Evolutionary conservation across 2,329 filamentous ascomycete species (phyloP).

Genomic region (Malbranchea cinnamomea): DNA sequence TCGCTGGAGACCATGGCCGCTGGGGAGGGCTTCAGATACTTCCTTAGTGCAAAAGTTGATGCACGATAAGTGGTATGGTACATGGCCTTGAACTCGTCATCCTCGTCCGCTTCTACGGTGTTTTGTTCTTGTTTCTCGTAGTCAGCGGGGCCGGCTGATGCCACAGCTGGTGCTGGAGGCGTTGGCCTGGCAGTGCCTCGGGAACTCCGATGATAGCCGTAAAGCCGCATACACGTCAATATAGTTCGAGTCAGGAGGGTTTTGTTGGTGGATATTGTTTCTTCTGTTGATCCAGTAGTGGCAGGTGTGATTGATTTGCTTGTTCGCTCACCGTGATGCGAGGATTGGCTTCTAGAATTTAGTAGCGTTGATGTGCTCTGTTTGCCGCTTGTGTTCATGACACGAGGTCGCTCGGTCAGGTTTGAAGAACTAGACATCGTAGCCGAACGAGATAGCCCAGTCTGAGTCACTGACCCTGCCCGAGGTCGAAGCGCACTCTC

Average conservation of each 20-base stretch:
- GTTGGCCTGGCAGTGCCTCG: constrained; percentile 2
- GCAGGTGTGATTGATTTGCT: no score
- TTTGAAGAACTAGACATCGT: no score
- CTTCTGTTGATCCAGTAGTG: constrained; percentile 1
- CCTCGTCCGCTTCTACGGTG: constrained; percentile 16
- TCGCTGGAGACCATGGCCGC: not conserved
- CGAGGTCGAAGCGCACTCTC: no score
- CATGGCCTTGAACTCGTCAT: constrained; percentile 28
- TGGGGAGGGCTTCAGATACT: constrained; percentile 19
- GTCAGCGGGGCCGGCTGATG: not conserved
- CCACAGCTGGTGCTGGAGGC: not conserved
- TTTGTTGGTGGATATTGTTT: constrained; percentile 23
- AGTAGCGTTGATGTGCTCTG: no score
- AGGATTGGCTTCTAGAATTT: no score
- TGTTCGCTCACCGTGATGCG: no score
- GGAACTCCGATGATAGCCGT: constrained; percentile 23
- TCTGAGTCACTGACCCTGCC: no score
- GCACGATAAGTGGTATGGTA: constrained; percentile 31
- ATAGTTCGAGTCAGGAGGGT: constrained; percentile 27
- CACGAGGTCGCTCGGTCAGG: no score
- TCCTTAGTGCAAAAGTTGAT: constrained; percentile 27
- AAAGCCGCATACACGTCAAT: constrained; percentile 29
- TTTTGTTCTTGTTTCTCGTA: not conserved
- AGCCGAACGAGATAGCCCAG: no score
- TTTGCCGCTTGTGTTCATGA: no score